Conservation (phyloP, 1,139 yeast genomes). For the Blastobotrys apis region DNA sequence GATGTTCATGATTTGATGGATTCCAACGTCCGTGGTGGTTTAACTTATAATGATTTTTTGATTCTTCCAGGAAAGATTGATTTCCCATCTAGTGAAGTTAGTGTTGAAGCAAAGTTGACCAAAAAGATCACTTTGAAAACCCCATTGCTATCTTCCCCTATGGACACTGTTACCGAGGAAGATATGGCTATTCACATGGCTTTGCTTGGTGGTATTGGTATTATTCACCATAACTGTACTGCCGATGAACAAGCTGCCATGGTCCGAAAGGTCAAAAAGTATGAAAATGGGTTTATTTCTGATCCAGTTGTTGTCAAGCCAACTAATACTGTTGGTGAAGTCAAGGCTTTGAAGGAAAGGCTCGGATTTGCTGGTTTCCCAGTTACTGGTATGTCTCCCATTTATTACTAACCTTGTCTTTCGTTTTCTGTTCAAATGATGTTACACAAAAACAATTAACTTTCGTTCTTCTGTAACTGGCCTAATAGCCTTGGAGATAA, state of each 20-base stretch:
- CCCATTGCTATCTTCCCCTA: conserved; percentile 96
- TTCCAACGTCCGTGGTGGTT: conserved; percentile 86
- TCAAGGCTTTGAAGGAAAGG: conserved; percentile 60
- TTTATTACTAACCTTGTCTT: no score
- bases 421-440: no score
- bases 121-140: conserved; percentile 86
- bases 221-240: conserved; percentile 94
- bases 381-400: conserved; percentile 87
- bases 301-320: conserved; percentile 89
- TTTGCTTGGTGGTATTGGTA: conserved; percentile 97
- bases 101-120: conserved; percentile 80
- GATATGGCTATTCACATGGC: conserved; percentile 99
- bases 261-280: conserved; percentile 95
- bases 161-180: conserved; percentile 98
- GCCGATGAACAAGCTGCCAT: conserved; percentile 97
- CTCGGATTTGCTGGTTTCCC: conserved; percentile 98
- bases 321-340: conserved; percentile 70
- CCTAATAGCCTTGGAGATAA: conserved; percentile 96
- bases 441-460: conserved; percentile 55
- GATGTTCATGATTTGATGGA: conserved; percentile 83
- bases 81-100: conserved; percentile 75
- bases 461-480: conserved; percentile 99
- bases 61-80: conserved; percentile 92
- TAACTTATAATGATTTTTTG: conserved; percentile 94
- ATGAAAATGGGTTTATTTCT: conserved; percentile 94